phyloP scores from a whole-genome alignment of 1,284 basidiomycete species.

The Porodaedalea pini region DNA sequence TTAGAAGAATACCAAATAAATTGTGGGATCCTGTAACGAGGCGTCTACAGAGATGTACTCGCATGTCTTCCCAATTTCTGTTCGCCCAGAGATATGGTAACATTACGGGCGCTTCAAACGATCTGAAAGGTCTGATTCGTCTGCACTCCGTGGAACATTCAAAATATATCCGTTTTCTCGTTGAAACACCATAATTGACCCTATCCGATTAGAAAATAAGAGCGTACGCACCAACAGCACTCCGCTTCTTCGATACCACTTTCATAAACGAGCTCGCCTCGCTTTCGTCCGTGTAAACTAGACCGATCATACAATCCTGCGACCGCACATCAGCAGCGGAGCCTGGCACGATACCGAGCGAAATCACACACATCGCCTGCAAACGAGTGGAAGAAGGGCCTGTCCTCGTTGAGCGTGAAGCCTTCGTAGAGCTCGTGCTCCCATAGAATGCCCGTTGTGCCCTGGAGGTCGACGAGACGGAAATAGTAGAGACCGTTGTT shows the following conservation, averaged over 20 bases:
- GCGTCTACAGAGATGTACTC: too few species aligned
- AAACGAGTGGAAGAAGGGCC: slow-evolving; percentile 93
- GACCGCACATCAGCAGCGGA: slow-evolving; percentile 8
- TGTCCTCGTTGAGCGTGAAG: slow-evolving; percentile 82
- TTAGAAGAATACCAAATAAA: too few species aligned
- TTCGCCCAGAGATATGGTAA: too few species aligned
- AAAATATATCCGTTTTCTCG: too few species aligned
- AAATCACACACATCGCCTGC: slow-evolving; percentile 69
- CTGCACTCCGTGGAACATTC: too few species aligned
- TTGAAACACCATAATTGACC: background rate
- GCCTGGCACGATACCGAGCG: slow-evolving; percentile 10
- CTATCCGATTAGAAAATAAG: slow-evolving; percentile 17
- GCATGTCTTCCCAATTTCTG: too few species aligned
- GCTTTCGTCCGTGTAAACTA: slow-evolving; percentile 85
- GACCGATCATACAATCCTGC: slow-evolving; percentile 84
- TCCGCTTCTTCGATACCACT: slow-evolving; percentile 76
- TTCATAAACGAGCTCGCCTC: slow-evolving; percentile 91
- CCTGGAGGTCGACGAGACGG: slow-evolving; percentile 77
- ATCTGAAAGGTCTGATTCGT: too few species aligned
- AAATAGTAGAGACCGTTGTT: slow-evolving; percentile 59
- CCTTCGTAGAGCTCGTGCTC: slow-evolving; percentile 89
- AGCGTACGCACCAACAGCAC: slow-evolving; percentile 47
- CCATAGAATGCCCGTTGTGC: slow-evolving; percentile 89
- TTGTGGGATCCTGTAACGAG: too few species aligned
- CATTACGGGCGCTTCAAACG: too few species aligned